These are phyloP conservation scores for Penicillium coprophilum DNA, from an alignment of 495 filamentous ascomycete genomes.

Conservation along the genomic window DNA sequence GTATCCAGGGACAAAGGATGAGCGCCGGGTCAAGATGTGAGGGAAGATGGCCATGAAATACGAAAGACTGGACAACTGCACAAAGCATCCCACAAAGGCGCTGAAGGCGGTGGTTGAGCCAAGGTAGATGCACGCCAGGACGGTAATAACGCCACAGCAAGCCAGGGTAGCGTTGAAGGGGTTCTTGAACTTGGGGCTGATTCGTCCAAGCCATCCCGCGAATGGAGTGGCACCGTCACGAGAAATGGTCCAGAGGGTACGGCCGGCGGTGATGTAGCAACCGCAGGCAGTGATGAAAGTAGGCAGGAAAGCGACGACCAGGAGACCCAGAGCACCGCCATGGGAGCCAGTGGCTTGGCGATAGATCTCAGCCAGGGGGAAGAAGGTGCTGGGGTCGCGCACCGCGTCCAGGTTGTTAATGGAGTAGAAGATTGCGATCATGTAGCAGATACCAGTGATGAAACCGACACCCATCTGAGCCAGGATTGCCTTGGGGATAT, in stretches of 20 bases:
- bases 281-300: slow-evolving; percentile 63
- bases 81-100: slow-evolving; percentile 69
- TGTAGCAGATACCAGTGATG: slow-evolving; percentile 48
- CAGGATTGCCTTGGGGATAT: slow-evolving; percentile 53
- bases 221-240: slow-evolving; percentile 64
- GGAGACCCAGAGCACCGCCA: slow-evolving; percentile 54
- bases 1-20: slow-evolving; percentile 61
- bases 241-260: slow-evolving; percentile 82
- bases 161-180: slow-evolving; percentile 69
- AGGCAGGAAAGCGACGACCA: slow-evolving; percentile 67
- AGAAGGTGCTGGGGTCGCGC: slow-evolving; percentile 57
- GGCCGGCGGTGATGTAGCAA: slow-evolving; percentile 71
- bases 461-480: slow-evolving; percentile 53
- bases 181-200: slow-evolving; percentile 52
- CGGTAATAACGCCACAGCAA: slow-evolving; percentile 57
- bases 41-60: slow-evolving; percentile 77
- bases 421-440: slow-evolving; percentile 54
- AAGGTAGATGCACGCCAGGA: slow-evolving; percentile 73
- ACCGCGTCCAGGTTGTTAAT: slow-evolving; percentile 46
- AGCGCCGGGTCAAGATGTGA: slow-evolving; percentile 64
- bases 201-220: slow-evolving; percentile 36
- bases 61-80: slow-evolving; percentile 67
- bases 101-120: slow-evolving; percentile 72
- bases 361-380: slow-evolving; percentile 79
- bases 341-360: slow-evolving; percentile 68